Base-by-base conservation (phyloP, 257 asterid genomes). In the Solanum bulbocastanum region DNA sequence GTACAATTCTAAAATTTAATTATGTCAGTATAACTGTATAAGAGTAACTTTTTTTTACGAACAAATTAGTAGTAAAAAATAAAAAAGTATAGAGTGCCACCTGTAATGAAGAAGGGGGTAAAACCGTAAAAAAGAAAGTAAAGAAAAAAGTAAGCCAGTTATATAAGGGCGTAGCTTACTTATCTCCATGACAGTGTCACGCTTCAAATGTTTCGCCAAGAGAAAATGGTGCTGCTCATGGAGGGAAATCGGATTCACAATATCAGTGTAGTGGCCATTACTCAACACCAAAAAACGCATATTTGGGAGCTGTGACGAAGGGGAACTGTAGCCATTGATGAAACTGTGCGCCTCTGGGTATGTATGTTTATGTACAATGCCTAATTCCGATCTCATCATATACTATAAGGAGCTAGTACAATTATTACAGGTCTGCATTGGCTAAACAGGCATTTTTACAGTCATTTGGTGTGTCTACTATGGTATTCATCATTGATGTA, bases 371-470 rank as follows among this genome's bases (percentile, higher is more conserved):
- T 39, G 83, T 23, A 10, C 16, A 0, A 25, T 42, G n/a, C n/a
- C 62, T 27, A 81, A 8, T 81, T 81, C 27, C 11, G 18, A 30
- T 1, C 85, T 1, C 85, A 42, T 79, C 16, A 40, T 8, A 25
- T 25, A 56, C n/a, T 56, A 18, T 8, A 56, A 56, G 65, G 25
- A 56, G 65, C 65, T 56, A 7, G 25, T 27, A 79, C n/a, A 78
- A 44, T 42, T 25, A 10, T 4, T 79, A 44, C 85, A 84, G 44
- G 25, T 37, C 25, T 16, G 20, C 13, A 9, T 75, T 11, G 83
- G 86, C n/a, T 8, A 79, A 79, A 18, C n/a, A 44, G 1, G 36
- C 87, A 86, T 87, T 88, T 89, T 86, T 30, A 65, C 91, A 86
- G 82, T 10, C 87, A 87, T 15, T 58, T 91, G 87, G 74, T 83